phyloP scores from a whole-genome alignment of 2,329 filamentous ascomycete genomes.

The Epichloe scottii region DNA sequence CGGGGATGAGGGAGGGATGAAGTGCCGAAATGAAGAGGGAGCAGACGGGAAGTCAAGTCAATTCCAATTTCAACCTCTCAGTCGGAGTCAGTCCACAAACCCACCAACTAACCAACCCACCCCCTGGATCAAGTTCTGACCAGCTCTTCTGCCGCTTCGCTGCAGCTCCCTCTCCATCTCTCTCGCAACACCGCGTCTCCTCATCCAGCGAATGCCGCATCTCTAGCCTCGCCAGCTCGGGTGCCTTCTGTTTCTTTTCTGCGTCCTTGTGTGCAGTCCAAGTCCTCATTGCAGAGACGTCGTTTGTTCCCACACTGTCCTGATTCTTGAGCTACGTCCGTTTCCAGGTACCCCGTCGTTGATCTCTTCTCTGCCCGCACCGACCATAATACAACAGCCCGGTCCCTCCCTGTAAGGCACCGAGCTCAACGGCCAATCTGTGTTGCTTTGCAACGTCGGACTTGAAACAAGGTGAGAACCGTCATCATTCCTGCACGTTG shows the following conservation, averaged over 20 bases:
- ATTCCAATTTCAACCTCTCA: no score
- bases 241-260: neutral
- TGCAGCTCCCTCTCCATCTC: neutral
- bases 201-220: neutral
- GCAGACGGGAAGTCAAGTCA: neutral
- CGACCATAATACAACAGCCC: neutral
- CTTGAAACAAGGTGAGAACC: conserved; percentile 3
- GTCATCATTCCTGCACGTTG: neutral
- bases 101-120: no score
- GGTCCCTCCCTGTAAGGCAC: conserved; percentile 1
- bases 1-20: neutral
- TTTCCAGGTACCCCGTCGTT: neutral
- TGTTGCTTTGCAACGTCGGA: conserved; percentile 2
- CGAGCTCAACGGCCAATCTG: neutral
- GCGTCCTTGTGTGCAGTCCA: neutral
- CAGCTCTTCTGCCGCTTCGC: neutral
- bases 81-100: no score
- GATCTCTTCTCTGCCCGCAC: neutral
- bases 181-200: conserved; percentile 1
- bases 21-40: neutral
- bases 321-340: neutral
- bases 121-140: no score
- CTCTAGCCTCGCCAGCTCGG: conserved; percentile 2
- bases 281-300: neutral
- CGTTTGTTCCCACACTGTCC: neutral